phyloP scores from a whole-genome alignment of 2,329 filamentous ascomycete genomes.

The Microcyclospora pomicola region DNA sequence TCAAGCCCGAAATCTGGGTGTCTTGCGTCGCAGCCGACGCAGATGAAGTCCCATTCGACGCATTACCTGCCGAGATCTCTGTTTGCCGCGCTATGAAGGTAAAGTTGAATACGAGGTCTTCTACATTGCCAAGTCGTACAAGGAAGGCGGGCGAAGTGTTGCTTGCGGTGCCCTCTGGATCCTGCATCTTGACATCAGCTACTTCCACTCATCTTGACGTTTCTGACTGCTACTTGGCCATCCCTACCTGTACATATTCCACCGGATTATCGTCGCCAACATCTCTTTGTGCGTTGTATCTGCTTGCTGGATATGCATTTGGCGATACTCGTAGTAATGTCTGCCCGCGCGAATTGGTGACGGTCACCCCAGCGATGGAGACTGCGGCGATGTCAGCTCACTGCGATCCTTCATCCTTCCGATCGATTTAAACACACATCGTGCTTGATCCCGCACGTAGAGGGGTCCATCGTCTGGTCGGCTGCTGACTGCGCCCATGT shows the following conservation, averaged over 20 bases:
- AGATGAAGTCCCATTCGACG: slow-evolving; percentile 17
- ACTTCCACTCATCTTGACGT: neutral
- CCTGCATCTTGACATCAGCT: slow-evolving; percentile 37
- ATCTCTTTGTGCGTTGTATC: slow-evolving; percentile 59
- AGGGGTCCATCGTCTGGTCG: slow-evolving; percentile 72
- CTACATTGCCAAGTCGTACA: slow-evolving; percentile 74
- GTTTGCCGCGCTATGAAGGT: slow-evolving; percentile 61
- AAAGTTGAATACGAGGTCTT: slow-evolving; percentile 86
- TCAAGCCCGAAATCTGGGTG: slow-evolving; percentile 74
- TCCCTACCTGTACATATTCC: slow-evolving; percentile 78
- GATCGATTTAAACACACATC: slow-evolving; percentile 48
- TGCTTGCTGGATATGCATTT: slow-evolving; percentile 75
- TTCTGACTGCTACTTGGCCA: neutral
- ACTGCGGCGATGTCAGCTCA: slow-evolving; percentile 40
- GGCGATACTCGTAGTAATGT: slow-evolving; percentile 65
- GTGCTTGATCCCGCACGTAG: slow-evolving; percentile 80
- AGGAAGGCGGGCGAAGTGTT: slow-evolving; percentile 55
- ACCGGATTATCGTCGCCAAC: slow-evolving; percentile 59
- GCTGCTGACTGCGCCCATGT: slow-evolving; percentile 87
- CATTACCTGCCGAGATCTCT: slow-evolving; percentile 24
- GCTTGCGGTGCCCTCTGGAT: slow-evolving; percentile 47
- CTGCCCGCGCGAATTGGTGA: slow-evolving; percentile 68
- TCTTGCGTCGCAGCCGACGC: slow-evolving; percentile 40
- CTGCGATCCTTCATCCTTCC: slow-evolving; percentile 2
- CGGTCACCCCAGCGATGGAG: slow-evolving; percentile 67